Percentiles rank a stretch among this genome's conserved stretches.
phyloP scores from a whole-genome alignment of 176 grass and related monocot species.

The Lolium multiflorum region DNA sequence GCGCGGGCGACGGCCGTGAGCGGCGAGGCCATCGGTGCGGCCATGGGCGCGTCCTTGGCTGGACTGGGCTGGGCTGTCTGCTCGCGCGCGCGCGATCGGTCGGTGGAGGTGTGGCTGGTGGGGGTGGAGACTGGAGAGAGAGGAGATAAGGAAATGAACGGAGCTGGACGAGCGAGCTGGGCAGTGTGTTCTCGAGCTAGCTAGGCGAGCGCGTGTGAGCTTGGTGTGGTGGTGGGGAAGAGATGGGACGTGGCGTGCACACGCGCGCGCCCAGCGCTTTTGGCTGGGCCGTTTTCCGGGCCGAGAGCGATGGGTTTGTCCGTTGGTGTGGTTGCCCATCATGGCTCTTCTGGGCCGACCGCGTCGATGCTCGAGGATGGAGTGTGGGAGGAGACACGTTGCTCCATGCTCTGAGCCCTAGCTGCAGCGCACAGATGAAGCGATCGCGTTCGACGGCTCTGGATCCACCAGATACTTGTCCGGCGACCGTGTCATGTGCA shows the following conservation, averaged over 20 bases:
- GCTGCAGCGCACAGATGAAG: no score
- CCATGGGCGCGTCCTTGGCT: not conserved
- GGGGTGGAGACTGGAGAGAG: not conserved
- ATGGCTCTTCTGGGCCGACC: not conserved
- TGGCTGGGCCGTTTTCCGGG: not conserved
- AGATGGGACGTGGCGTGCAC: slow-evolving; percentile 23
- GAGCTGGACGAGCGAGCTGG: slow-evolving; percentile 10
- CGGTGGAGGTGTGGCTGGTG: not conserved
- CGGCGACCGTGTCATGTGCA: no score
- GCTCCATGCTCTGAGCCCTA: no score
- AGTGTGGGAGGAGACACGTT: no score
- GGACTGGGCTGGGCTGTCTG: no score
- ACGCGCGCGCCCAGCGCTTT: not conserved
- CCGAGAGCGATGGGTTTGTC: not conserved
- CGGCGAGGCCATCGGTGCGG: slow-evolving; percentile 45
- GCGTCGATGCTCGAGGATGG: no score
- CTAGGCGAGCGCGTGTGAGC: not conserved
- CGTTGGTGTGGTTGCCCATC: not conserved
- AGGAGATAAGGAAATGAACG: slow-evolving; percentile 22
- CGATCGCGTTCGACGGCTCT: no score
- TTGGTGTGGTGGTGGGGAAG: not conserved
- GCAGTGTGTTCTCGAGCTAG: not conserved
- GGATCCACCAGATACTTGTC: no score
- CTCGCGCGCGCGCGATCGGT: not conserved
- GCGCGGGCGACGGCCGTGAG: slow-evolving; percentile 31